Evolutionary conservation across 1,284 basidiomycete genomes (phyloP).

Genomic region (Phlebopus sp.): DNA sequence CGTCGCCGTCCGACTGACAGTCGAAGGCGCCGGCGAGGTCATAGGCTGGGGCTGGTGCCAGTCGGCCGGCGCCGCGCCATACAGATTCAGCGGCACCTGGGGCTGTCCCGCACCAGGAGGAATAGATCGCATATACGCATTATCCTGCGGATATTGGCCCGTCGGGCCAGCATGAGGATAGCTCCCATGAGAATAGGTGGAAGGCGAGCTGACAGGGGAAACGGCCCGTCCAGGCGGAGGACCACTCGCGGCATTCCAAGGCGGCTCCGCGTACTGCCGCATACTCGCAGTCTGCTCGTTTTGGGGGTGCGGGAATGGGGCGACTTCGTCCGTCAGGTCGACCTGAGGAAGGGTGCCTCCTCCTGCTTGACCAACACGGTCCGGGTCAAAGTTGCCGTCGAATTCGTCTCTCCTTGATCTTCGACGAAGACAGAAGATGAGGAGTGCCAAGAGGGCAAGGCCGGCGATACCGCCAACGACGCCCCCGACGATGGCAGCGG

Average conservation of each 20-base stretch:
- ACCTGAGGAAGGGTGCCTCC: constrained; percentile 34
- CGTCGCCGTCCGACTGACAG: constrained; percentile 10
- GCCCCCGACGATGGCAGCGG: constrained; percentile 24
- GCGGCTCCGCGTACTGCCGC: constrained; percentile 21
- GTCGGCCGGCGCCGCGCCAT: constrained; percentile 17
- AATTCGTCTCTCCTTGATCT: constrained; percentile 36
- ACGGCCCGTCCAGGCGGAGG: not conserved
- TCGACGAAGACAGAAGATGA: constrained; percentile 25
- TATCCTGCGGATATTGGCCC: constrained; percentile 3
- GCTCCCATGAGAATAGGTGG: constrained; percentile 5
- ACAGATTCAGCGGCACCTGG: constrained; percentile 6
- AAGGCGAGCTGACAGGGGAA: constrained; percentile 6
- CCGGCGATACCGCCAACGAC: constrained; percentile 25
- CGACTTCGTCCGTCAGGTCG: constrained; percentile 40
- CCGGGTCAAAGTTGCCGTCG: constrained; percentile 52
- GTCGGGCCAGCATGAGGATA: constrained; percentile 9
- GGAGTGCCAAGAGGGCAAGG: constrained; percentile 15
- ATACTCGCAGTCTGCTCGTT: constrained; percentile 15
- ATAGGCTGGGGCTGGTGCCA: constrained; percentile 18
- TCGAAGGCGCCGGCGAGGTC: constrained; percentile 22
- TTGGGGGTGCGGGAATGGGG: constrained; percentile 27
- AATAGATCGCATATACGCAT: constrained; percentile 3
- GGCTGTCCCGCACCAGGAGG: constrained; percentile 3
- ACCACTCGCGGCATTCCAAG: constrained; percentile 7
- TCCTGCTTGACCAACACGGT: constrained; percentile 35